A percentile compares a stretch with the other conserved stretches of the same genome.
These are phyloP conservation scores for Vigna trinervia DNA, from an alignment of 306 rosid species.

Conservation along the genomic window DNA sequence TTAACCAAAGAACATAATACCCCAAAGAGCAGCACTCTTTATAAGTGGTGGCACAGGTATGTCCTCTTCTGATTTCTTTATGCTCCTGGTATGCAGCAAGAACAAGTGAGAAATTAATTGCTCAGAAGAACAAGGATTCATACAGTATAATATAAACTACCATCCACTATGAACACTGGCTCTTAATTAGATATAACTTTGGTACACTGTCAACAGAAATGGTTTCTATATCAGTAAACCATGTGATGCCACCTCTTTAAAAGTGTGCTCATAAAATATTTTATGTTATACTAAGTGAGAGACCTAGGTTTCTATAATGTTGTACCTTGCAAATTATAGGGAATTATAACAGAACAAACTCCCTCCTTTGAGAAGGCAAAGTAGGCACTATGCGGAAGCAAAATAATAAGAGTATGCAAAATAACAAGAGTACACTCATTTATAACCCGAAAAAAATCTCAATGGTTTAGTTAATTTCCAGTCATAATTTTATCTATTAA, in stretches of 20 bases:
- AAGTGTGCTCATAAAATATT: not conserved
- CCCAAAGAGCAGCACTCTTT: slow-evolving; percentile 82
- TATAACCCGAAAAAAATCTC: not conserved
- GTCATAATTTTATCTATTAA: not conserved
- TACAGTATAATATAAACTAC: slow-evolving; percentile 15
- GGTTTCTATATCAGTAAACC: slow-evolving; percentile 11
- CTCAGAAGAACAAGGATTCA: not conserved
- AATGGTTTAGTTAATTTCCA: slow-evolving; percentile 1
- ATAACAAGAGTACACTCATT: not conserved
- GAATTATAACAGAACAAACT: not conserved
- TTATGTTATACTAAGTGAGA: not conserved
- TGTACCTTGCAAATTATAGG: not conserved
- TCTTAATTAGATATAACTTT: no score
- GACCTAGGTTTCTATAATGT: slow-evolving; percentile 7
- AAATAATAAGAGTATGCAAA: no score
- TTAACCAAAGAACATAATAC: slow-evolving; percentile 49
- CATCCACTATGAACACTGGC: not conserved
- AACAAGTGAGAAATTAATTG: slow-evolving; percentile 55
- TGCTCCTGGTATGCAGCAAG: slow-evolving; percentile 62
- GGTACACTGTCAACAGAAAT: not conserved
- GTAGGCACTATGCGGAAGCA: not conserved
- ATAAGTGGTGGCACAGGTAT: slow-evolving; percentile 93
- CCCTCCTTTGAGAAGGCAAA: not conserved
- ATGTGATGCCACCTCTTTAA: not conserved
- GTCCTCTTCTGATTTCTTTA: slow-evolving; percentile 82